Evolutionary conservation across 75 land plant genomes (phyloP), one percentile per base, ranked within the genome.

Genomic region (Pinus tabuliformis): DNA sequence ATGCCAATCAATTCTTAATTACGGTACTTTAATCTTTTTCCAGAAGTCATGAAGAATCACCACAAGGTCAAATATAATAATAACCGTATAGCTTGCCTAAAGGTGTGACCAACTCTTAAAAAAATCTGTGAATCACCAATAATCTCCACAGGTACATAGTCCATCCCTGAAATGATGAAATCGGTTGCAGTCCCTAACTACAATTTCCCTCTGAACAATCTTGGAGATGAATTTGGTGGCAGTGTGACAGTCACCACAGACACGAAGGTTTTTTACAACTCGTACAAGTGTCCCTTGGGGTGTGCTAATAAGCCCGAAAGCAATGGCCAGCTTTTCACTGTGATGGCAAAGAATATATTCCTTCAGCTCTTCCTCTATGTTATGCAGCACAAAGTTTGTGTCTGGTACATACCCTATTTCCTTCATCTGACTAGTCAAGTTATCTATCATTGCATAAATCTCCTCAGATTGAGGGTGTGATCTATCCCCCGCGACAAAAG

Each of bases 401-500:
- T 76, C 37, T 14, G 62, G 62, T 4, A 57, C 20, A 33, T 33
- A 61, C 28, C 74, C 82, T 52, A 30, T 39, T 42, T 58, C 73
- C 65, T 59, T 81, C 75, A 81, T 77, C 26, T 71, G 60, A 13
- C 52, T 6, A 59, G 62, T 26, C 60, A 81, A 60, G 9, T 66
- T 58, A 59, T 70, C 58, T 20, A 81, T 73, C 82, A 57, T 77
- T 20, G 58, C 62, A 63, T 80, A 75, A 56, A 74, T 62, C 7
- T 63, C 59, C 22, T 56, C 16, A 14, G 45, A 45, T 58, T 58
- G 73, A 33, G 82, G 82, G 72, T 76, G 56, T 11, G 60, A n/a
- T 39, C 12, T 76, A 66, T 70, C 82, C 2, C 76, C 76, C 49
- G 22, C 76, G 28, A 58, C 14, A 59, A 76, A 81, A 49, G 58